Base-by-base conservation (phyloP, 768 basidiomycete species). In the Leccinellum rugosiceps region DNA sequence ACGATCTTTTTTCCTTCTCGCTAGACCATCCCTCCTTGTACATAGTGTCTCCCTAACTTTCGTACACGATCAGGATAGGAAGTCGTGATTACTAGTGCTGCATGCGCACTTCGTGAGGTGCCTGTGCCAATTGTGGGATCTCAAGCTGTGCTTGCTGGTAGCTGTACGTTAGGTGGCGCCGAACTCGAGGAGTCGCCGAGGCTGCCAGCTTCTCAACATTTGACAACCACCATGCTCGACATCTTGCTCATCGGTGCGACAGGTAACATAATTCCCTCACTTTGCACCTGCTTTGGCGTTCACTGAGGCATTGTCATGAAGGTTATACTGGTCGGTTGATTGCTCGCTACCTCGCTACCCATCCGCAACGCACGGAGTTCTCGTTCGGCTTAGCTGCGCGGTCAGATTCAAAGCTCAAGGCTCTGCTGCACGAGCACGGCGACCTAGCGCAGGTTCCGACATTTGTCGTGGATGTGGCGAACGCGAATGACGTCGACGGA, bases 221-320 rank as follows among this genome's bases (percentile, higher is more conserved):
- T 15, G 14, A 67, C 63, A 11, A 46, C 41, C 58, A 60, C 28
- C 60, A 77, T 77, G 77, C 66, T 73, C 41, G 86, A 88, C 64
- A 80, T 92, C 52, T 75, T 91, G 45, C 72, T 92, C 45, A 77
- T 89, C 34, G 90, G 90, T 4, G 90, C 89, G 8, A 88, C 88
- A 23, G 73, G 78, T 80, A 62, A 70, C 59, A 49, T 34, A 30
- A 17, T 43, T 49, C 15, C 45, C 21, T 60, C 23, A 11, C 53
- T 52, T 45, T 43, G 19, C 19, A 43, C 43, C 26, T 50, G 21
- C 11, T 59, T 19, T 54, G 26, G 43, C 44, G 51, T 58, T 65
- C 38, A 70, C 49, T 19, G n/a, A 35, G 43, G 30, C 55, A 31
- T 14, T 34, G 30, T 41, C 38, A 28, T 57, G 48, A 50, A 77